Percentiles rank a stretch among this genome's conserved stretches.
Conservation (phyloP, 371 early-diverging fungal species). For the Zopfochytrium polystomum region DNA sequence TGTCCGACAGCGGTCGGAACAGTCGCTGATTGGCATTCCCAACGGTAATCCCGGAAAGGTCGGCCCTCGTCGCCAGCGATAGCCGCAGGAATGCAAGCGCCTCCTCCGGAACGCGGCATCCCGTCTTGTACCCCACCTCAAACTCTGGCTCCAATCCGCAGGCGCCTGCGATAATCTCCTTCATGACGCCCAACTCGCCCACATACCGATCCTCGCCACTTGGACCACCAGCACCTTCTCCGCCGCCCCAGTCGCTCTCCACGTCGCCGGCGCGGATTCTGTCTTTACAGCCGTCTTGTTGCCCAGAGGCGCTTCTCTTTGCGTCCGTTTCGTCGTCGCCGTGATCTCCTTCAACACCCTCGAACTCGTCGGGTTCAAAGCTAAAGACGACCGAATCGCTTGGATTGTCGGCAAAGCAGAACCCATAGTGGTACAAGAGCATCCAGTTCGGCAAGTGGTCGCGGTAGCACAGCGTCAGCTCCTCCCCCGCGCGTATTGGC, state of each 20-base stretch:
- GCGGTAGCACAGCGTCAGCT: not conserved
- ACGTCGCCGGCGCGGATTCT: no score
- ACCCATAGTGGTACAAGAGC: not conserved
- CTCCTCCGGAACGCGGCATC: not conserved
- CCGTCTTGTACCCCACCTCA: not conserved
- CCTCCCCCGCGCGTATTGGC: not conserved
- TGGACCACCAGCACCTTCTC: no score
- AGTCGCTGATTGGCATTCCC: no score
- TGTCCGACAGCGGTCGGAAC: no score
- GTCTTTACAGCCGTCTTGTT: no score
- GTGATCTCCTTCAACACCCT: not conserved
- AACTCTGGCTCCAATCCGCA: not conserved
- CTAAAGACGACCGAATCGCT: not conserved
- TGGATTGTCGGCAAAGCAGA: not conserved
- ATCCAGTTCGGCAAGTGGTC: conserved; percentile 1
- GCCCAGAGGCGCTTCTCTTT: no score
- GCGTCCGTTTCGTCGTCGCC: no score
- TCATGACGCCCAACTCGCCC: not conserved
- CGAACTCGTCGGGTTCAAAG: not conserved
- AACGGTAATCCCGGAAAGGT: not conserved
- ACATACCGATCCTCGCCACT: no score
- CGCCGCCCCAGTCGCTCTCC: no score
- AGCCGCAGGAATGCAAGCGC: not conserved
- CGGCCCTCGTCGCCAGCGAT: not conserved
- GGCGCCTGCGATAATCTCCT: conserved; percentile 1